A percentile compares a stretch with the other conserved stretches of the same genome.
These are phyloP conservation scores for Hansenula sp. DNA, from an alignment of 1,139 yeast species.

Conservation along the genomic window DNA sequence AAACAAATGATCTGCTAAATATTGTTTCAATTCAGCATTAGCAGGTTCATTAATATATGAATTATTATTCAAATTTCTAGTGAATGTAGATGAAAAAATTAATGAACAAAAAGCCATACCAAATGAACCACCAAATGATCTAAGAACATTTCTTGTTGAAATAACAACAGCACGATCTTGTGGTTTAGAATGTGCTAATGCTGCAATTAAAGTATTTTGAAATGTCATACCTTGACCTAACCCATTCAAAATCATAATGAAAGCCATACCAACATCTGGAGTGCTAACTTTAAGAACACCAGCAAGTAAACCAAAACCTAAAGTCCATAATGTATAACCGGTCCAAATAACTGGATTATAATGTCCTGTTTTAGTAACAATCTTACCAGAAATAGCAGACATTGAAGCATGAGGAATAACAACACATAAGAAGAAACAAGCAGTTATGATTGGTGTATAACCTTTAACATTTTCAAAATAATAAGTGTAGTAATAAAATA, in stretches of 20 bases:
- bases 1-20: conserved; percentile 3
- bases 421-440: conserved; percentile 37
- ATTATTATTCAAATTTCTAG: conserved; percentile 14
- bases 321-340: conserved; percentile 41
- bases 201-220: conserved; percentile 52
- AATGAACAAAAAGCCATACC: conserved; percentile 41
- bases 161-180: conserved; percentile 52
- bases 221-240: conserved; percentile 46
- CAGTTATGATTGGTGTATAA: conserved; percentile 31
- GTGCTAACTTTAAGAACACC: conserved; percentile 29
- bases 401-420: conserved; percentile 36
- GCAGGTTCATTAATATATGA: neutral
- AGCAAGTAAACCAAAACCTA: conserved; percentile 33
- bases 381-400: conserved; percentile 38
- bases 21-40: neutral
- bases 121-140: conserved; percentile 51
- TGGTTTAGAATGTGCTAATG: conserved; percentile 44
- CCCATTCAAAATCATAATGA: conserved; percentile 39
- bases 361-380: conserved; percentile 37
- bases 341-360: conserved; percentile 35
- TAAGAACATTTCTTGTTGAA: conserved; percentile 44
- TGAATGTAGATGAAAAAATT: conserved; percentile 36
- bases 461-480: conserved; percentile 45
- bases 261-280: conserved; percentile 29
- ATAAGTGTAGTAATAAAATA: conserved; percentile 43